Percentiles rank a stretch among this genome's conserved stretches.
Evolutionary conservation across 306 rosid species (phyloP).

Genomic region (Coriaria nepalensis): DNA sequence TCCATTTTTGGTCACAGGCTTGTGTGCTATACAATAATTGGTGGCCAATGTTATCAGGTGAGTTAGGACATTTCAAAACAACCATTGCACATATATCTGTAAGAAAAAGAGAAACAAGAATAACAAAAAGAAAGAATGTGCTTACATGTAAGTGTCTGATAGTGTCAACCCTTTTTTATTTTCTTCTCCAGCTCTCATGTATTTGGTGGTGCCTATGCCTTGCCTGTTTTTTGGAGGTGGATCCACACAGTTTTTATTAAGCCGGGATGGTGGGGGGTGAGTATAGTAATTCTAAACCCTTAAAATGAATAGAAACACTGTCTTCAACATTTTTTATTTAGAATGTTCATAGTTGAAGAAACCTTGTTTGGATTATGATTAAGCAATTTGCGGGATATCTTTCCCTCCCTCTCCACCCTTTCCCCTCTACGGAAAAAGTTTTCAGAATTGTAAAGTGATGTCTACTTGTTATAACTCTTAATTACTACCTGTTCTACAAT

Average conservation of each 20-base stretch:
- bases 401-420: no score
- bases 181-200: slow-evolving; percentile 79
- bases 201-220: slow-evolving; percentile 85
- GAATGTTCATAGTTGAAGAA: no score
- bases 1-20: slow-evolving; percentile 44
- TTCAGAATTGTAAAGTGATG: not conserved
- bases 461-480: not conserved
- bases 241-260: slow-evolving; percentile 59
- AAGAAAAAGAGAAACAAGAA: no score
- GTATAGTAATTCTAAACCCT: slow-evolving; percentile 9
- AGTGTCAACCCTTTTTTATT: no score
- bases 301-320: no score
- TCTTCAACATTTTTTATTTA: no score
- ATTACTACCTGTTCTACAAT: not conserved
- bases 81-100: slow-evolving; percentile 7
- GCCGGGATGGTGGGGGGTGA: slow-evolving; percentile 64
- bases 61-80: slow-evolving; percentile 8
- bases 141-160: slow-evolving; percentile 2
- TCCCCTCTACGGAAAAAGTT: no score
- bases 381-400: no score
- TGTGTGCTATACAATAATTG: slow-evolving; percentile 90
- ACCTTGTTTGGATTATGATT: no score
- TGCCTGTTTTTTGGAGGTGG: slow-evolving; percentile 97
- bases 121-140: not conserved
- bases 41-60: slow-evolving; percentile 98